phyloP scores from a whole-genome alignment of 345 rosid species.

The Fremontodendron californicum region DNA sequence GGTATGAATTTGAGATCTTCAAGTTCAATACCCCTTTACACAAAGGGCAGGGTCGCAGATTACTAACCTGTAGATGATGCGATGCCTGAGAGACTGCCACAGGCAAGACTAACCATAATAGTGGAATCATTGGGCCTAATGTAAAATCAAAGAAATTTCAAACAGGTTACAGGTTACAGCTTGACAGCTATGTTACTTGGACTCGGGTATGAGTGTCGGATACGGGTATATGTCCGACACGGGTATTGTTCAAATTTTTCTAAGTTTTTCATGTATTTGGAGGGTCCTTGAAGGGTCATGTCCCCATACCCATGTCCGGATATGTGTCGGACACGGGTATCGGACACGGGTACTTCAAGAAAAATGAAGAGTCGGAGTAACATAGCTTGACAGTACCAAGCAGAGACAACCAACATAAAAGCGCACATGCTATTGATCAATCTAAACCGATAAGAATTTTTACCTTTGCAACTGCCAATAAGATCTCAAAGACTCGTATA shows the following conservation, averaged over 20 bases:
- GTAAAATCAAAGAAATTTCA: conserved; percentile 5
- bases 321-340: too few relatives aligned
- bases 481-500: conserved; percentile 63
- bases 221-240: too few relatives aligned
- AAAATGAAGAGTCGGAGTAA: too few relatives aligned
- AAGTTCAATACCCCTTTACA: not conserved
- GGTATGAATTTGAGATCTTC: not conserved
- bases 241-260: too few relatives aligned
- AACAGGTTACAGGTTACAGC: not conserved
- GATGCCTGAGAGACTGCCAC: too few relatives aligned
- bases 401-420: not conserved
- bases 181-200: too few relatives aligned
- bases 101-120: too few relatives aligned
- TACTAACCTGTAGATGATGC: conserved; percentile 80
- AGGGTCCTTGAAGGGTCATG: too few relatives aligned
- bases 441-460: conserved; percentile 1
- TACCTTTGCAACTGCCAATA: conserved; percentile 74
- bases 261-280: too few relatives aligned
- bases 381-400: conserved; percentile 5
- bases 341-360: too few relatives aligned
- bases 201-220: too few relatives aligned
- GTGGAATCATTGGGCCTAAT: conserved; percentile 72
- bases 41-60: not conserved
- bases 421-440: not conserved
- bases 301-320: too few relatives aligned